These are phyloP conservation scores for Curvularia verruculosa DNA, from an alignment of 2,329 filamentous ascomycete genomes.

Conservation along the genomic window DNA sequence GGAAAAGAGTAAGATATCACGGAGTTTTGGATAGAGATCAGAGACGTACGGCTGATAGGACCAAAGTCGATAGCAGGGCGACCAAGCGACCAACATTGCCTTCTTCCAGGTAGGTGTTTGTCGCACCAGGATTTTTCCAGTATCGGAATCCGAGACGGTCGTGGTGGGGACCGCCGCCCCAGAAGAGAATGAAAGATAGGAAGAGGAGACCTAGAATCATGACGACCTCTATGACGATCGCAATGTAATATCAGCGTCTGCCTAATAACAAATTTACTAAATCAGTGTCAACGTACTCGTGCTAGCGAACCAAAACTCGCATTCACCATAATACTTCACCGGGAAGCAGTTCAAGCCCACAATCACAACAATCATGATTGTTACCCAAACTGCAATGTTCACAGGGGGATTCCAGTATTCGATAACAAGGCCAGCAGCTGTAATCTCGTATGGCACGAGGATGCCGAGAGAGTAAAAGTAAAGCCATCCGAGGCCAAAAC, in stretches of 20 bases:
- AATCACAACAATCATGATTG: conserved; percentile 46
- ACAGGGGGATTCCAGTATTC: conserved; percentile 45
- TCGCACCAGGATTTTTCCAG: conserved; percentile 62
- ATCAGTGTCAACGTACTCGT: conserved; percentile 8
- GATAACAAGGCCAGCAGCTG: conserved; percentile 47
- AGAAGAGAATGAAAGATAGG: conserved; percentile 62
- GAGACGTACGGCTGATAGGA: conserved; percentile 58
- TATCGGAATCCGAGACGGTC: conserved; percentile 63
- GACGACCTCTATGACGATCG: conserved; percentile 32
- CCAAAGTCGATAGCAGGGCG: conserved; percentile 58
- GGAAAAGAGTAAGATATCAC: neutral
- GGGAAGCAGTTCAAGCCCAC: conserved; percentile 46
- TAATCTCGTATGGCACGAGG: conserved; percentile 44
- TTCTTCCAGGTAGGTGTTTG: conserved; percentile 55
- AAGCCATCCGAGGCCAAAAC: conserved; percentile 36
- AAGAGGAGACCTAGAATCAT: conserved; percentile 56
- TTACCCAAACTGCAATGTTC: conserved; percentile 46
- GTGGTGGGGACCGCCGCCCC: conserved; percentile 60
- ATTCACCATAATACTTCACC: conserved; percentile 47
- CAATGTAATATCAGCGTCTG: neutral
- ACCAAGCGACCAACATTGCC: conserved; percentile 60
- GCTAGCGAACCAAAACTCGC: conserved; percentile 44
- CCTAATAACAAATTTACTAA: neutral
- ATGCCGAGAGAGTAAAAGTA: conserved; percentile 42
- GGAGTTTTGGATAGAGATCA: neutral